Evolutionary conservation across 345 rosid genomes (phyloP), one percentile per base, ranked within the genome.

Genomic region (Eucalyptus coolabah): DNA sequence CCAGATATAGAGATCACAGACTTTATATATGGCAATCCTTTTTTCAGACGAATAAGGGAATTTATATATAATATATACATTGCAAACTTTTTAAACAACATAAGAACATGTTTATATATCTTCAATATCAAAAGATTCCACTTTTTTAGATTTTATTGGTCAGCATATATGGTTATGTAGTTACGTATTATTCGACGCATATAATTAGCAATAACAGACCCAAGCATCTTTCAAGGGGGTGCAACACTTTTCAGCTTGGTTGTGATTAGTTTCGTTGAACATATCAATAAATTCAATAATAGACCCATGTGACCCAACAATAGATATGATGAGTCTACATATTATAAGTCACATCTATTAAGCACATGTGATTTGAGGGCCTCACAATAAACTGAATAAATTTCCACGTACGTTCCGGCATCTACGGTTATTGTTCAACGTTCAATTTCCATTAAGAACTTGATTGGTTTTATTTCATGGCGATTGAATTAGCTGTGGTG

Each of bases 281-380:
- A 59, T 59, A 4, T 54, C 28, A 54, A 9, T 54, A 54, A 54
- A 54, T 54, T 54, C 60, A 54, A 54, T 23, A 54, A 54, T 9
- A 54, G 60, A 54, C 5, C 28, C 60, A 23, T 54, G 34, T 63
- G 34, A 63, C 15, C 30, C 32, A 63, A 28, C 69, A 17, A 0
- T 51, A 51, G 54, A 63, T 63, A 30, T 13, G 18, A 30, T 13
- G n/a, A 30, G 15, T 26, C n/a, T n/a, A 59, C 15, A 11, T 63
- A 12, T 63, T 12, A 63, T 0, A 6, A 28, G 16, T 63, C 69
- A 63, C 32, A 30, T 63, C 34, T n/a, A 63, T 63, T 63, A n/a
- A 63, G 69, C 0, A 1, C 2, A 30, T 13, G 32, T 13, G 9
- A 28, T 63, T 28, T 0, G 5, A 7, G 5, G 5, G 16, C 34